Evolutionary conservation across 192 early-diverging fungal genomes (phyloP).

Genomic region (Backusella morwellensis): DNA sequence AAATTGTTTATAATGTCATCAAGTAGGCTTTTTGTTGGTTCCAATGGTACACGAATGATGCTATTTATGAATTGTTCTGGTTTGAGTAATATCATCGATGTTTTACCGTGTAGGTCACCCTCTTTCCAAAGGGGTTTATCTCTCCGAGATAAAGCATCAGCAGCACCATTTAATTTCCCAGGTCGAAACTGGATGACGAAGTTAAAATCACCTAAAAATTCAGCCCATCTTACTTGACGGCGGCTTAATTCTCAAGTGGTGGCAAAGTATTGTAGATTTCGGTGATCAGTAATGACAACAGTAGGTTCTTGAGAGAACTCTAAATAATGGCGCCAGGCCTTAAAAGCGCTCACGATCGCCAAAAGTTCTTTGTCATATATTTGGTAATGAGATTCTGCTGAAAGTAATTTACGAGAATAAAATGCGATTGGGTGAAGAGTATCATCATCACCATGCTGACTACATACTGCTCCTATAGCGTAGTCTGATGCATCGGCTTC

Average conservation of each 20-base stretch:
- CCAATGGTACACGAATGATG: too few species aligned
- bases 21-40: too few species aligned
- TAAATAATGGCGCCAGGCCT: conserved; percentile 30
- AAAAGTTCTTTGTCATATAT: conserved; percentile 44
- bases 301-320: conserved; percentile 12
- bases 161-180: neutral
- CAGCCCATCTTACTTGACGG: neutral
- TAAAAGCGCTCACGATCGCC: conserved; percentile 31
- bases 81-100: too few species aligned
- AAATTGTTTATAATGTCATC: too few species aligned
- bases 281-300: conserved; percentile 18
- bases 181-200: neutral
- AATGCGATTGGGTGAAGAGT: conserved; percentile 38
- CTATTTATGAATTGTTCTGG: too few species aligned
- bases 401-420: conserved; percentile 15
- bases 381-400: conserved; percentile 33
- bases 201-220: neutral
- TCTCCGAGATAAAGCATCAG: conserved; percentile 10
- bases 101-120: neutral
- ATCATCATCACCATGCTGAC: conserved; percentile 6
- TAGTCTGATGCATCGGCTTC: conserved; percentile 14
- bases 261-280: conserved; percentile 27
- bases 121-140: neutral
- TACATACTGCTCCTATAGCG: neutral
- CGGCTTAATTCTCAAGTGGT: neutral